Percentiles rank a stretch among this genome's conserved stretches.
Evolutionary conservation across 2,329 filamentous ascomycete genomes (phyloP).

Genomic region (Furcasterigmium furcatum): DNA sequence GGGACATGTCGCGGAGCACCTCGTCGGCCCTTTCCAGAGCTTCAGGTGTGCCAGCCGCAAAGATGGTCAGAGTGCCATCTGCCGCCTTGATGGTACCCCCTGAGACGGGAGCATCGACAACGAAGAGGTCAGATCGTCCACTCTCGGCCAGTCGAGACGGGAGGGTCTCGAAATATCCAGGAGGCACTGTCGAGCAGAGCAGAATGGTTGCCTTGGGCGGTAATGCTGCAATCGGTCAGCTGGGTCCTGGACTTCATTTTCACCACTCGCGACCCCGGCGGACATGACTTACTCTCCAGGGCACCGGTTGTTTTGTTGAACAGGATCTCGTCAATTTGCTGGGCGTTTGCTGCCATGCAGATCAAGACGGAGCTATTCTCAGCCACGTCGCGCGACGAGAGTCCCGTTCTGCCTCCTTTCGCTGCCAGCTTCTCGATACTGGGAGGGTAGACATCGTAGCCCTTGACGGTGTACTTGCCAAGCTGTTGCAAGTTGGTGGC

Average conservation of each 20-base stretch:
- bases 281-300: neutral
- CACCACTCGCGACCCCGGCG: no score
- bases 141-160: conserved; percentile 6
- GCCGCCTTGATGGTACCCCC: conserved; percentile 67
- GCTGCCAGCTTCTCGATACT: conserved; percentile 23
- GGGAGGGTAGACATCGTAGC: conserved; percentile 24
- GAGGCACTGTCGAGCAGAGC: conserved; percentile 31
- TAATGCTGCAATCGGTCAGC: conserved; percentile 3
- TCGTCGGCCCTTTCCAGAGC: conserved; percentile 49
- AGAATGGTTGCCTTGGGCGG: conserved; percentile 14
- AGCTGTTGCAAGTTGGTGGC: conserved; percentile 25
- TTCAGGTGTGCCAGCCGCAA: conserved; percentile 50
- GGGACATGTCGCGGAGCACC: conserved; percentile 54
- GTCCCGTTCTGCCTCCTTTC: conserved; percentile 15
- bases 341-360: conserved; percentile 30
- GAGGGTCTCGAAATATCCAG: conserved; percentile 15
- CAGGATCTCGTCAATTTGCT: conserved; percentile 26
- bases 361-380: conserved; percentile 23
- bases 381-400: conserved; percentile 20
- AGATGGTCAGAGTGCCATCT: conserved; percentile 66
- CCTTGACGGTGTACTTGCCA: conserved; percentile 22
- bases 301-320: conserved; percentile 14
- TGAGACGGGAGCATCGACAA: conserved; percentile 68
- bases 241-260: no score
- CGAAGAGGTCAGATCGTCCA: conserved; percentile 23